Evolutionary conservation across 169 alveolate species (phyloP), one percentile per base, ranked within the genome.

Genomic region (Eimeria zaria): DNA sequence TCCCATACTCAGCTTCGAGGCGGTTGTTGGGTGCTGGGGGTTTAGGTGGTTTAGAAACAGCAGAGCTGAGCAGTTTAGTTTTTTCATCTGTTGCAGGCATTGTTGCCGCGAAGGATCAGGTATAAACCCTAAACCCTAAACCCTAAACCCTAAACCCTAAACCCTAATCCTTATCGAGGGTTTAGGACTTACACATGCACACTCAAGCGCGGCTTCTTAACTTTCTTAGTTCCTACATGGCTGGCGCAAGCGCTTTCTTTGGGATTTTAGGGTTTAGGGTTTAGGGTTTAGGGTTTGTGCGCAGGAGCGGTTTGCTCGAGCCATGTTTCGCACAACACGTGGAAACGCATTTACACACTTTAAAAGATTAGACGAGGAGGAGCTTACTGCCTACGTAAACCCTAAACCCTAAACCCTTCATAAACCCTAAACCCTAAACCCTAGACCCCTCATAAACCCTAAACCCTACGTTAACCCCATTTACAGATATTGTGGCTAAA

Each of bases 281-380:
- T 73, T 73, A 73, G 84, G 84, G 84, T 73, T 73, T 73, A 73
- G 83, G 83, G 83, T 41, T 73, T 83, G 51, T 33, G 51, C 5
- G 93, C 80, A 90, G 95, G 95, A 90, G 64, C 84, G 84, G 41
- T 99, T 99, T 97, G 98, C 99, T 69, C 98, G 99, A 84, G 98
- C 99, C 60, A 96, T 99, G 27, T 99, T 99, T 98, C 98, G 99
- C 91, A 98, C 99, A 2, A 98, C 99, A 94, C 97, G 99, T 78
- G 99, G 99, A 6, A 99, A 99, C 91, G 99, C 99, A 36, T 98
- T 98, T 97, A 98, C 99, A 24, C 97, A 97, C 84, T 98, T 99
- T 90, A 98, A 97, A 89, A 99, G 99, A 85, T 98, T 99, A 30
- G 98, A 98, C 48, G 99, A 97, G 71, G 95, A 95, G 2, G 91